Evolutionary conservation across 2,329 filamentous ascomycete species (phyloP).

Genomic region (Claviceps arundinis): DNA sequence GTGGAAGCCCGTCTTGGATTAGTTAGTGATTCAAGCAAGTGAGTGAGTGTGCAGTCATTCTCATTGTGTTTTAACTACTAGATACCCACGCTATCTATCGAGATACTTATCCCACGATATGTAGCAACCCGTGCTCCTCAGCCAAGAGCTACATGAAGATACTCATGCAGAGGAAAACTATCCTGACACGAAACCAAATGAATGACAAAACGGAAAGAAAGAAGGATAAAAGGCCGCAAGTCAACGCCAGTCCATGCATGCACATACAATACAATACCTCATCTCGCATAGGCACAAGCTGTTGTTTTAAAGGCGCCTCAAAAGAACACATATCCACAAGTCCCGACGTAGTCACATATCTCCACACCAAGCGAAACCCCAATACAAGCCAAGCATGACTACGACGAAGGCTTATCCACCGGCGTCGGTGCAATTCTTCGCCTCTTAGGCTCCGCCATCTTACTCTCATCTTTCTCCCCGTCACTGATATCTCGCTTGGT

Average conservation of each 20-base stretch:
- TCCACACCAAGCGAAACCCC: not conserved
- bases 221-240: not conserved
- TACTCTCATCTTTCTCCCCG: slow-evolving; percentile 37
- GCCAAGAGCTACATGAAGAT: not conserved
- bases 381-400: not conserved
- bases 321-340: not conserved
- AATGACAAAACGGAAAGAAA: not conserved
- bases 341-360: not conserved
- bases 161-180: not conserved
- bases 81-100: not conserved
- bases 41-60: slow-evolving; percentile 3
- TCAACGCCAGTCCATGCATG: slow-evolving; percentile 19
- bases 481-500: slow-evolving; percentile 45
- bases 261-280: slow-evolving; percentile 7
- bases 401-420: slow-evolving; percentile 21
- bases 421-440: slow-evolving; percentile 57
- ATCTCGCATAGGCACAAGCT: not conserved
- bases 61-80: not conserved
- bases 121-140: not conserved
- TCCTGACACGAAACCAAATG: not conserved
- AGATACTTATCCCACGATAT: not conserved
- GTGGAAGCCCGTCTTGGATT: slow-evolving; percentile 38
- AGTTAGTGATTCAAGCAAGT: no score
- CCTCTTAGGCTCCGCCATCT: slow-evolving; percentile 43
- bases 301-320: not conserved